Base-by-base conservation (phyloP, 176 grass and related monocot species). In the Pontederia paniculata region DNA sequence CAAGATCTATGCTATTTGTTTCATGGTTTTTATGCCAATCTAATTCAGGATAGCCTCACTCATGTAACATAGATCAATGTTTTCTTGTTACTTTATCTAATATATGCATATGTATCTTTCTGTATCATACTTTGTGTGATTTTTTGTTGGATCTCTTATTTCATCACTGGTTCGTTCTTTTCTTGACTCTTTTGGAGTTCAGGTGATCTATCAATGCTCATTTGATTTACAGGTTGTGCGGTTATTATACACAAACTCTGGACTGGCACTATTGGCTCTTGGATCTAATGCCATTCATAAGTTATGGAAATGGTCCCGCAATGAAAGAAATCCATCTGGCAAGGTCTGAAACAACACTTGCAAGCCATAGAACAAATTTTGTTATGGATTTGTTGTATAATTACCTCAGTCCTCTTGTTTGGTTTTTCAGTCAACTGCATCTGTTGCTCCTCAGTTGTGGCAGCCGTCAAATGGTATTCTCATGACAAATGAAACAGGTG, bases 221-320 rank as follows among this genome's bases (percentile, higher is more conserved):
- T 60, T 58, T 88, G 18, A 16, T 70, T 13, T 15, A 48, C 79
- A 98, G 93, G 80, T 98, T 66, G 80, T 84, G 42, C 83, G 87
- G 41, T 69, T 98, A 58, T 44, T 98, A 49, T 98, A 98, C 76
- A 98, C 93, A 43, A 98, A 98, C 80, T 84, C 68, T 20, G 93
- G 93, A 23, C 13, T 98, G 51, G 75, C 93, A 47, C 67, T 91
- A 44, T 82, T 98, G 58, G 80, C 83, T 62, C 86, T 98, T 55
- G 73, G 80, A 15, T 98, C 83, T 15, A 98, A 98, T 82, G 93
- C 93, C 68, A 68, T 82, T 68, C 93, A 98, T 84, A 98, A 98
- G 69, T 73, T 98, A 42, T 98, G 93, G 93, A 98, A 98, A 77
- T 98, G 87, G 87, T 75, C 81, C 60, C 76, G 87, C 45, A 84